Base-by-base conservation (phyloP, 2,329 filamentous ascomycete species). In the Ilyonectria sp. region DNA sequence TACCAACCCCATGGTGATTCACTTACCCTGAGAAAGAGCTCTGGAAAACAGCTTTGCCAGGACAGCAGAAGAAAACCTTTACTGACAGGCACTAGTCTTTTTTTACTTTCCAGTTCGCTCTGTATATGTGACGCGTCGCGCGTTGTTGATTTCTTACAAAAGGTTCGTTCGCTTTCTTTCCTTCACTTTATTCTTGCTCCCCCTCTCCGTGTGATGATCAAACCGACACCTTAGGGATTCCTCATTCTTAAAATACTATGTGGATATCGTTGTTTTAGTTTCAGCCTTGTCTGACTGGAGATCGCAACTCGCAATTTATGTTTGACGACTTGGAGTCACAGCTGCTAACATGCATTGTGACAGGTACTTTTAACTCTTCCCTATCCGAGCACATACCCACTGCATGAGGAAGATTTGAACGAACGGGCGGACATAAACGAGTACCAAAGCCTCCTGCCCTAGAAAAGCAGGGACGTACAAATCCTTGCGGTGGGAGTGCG, bases 341-440 rank as follows among this genome's bases (percentile, higher is more conserved):
- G 44, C 69, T 76, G 79, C 82, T 86, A 82, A 86, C 81, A 69
- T 63, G 64, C 59, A 67, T 66, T 73, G 72, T 69, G 75, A 76
- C 74, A 88, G 86, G 85, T 87, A 87, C 69, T 59, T 58, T 72
- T 43, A 23, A 56, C 33, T 43, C 63, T 50, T 50, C 54, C 53
- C 58, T 44, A 59, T 23, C 23, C 61, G 69, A n/a, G 44, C 69
- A 43, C 55, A 54, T 40, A 50, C 65, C 70, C 77, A 81, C 80
- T 77, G 71, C 77, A 86, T 90, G 88, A 90, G 83, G 88, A 90
- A 86, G 82, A 82, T 81, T 89, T 90, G 88, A 89, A 90, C 88
- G 88, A 90, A 90, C 88, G 88, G 88, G 88, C 88, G 88, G 88
- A 90, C 88, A 90, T 88, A 89, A 88, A 83, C 81, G 87, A 89